Evolutionary conservation across 176 grass and related monocot genomes (phyloP), one percentile per base, ranked within the genome.

Genomic region (Eragrostis nindensis): DNA sequence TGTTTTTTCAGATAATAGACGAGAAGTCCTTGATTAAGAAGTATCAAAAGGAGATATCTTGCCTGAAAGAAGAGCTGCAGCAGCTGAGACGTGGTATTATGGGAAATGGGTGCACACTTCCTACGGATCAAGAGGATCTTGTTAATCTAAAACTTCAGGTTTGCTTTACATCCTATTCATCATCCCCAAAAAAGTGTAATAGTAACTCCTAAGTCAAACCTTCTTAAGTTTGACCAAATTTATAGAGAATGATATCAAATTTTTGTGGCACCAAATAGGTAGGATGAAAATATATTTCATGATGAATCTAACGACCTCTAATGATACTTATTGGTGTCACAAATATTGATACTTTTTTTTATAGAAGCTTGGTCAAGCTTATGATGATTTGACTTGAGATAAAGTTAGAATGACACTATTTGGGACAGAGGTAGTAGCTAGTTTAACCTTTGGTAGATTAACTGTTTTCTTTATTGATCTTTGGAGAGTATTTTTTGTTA

Each of bases 21-120:
- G 95, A 98, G 75, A 98, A 98, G 48, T 98, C 95, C 71, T 93
- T 98, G n/a, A 98, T 98, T 89, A 98, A 98, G 86, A 98, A 98
- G 62, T 98, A 98, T 70, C 95, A 98, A 90, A 98, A 89, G 62
- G 95, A 98, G 79, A 95, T 98, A 80, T 83, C 90, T 71, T 84
- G 80, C 67, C 79, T 98, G 77, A 98, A 98, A 93, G 90, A 98
- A 89, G 95, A 98, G 86, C 82, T 98, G 32, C 90, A 98, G 75
- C 95, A 93, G 81, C 55, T 98, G 77, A 93, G 89, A 87, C 86
- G 86, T 57, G 92, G 95, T 73, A 98, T 98, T 67, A 93, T 93
- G 81, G 92, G 87, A 66, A 93, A 88, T 18, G 82, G 90, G 17
- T 87, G 85, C 72, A 57, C 89, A 71, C 77, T 82, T 85, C 70